Evolutionary conservation across 805 yeast genomes (phyloP), one percentile per base, ranked within the genome.

Genomic region (Yarrowia alimentaria): DNA sequence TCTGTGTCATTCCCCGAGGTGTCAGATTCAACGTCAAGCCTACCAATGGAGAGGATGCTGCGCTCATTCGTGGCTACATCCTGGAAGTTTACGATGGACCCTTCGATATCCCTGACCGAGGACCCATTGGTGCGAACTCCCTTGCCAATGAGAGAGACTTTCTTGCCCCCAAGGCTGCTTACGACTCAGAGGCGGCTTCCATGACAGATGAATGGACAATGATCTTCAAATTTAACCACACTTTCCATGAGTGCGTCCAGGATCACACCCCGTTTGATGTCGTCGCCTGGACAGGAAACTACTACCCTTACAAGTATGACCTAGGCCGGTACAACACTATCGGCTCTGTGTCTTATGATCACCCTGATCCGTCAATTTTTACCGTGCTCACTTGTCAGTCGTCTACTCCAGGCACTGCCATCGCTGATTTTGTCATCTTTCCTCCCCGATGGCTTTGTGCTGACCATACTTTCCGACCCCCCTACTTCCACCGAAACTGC

Each of bases 361-460:
- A 61, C 40, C 61, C 61, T 9, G 64, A 61, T 34, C 64, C 64
- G 8, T 58, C 62, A 22, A 61, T 61, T 31, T 61, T 57, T 53
- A 60, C 63, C 11, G 61, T 57, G 7, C 53, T 57, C 6, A 57
- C 60, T 1, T 56, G 53, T 9, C 60, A 56, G 37, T 51, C 56
- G n/a, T 53, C 31, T 22, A 53, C 51, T 18, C 55, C 60, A 4
- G 62, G 60, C 13, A 58, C 64, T 19, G 58, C 64, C 4, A 55
- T 61, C 42, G 63, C 62, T 6, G 64, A 61, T 48, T 61, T 61
- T 52, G 57, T 61, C 24, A 56, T 61, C 50, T 61, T 61, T 53
- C 57, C 64, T 13, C 64, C 64, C 1, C 34, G 64, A 19, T 61
- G 64, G 64, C 51, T 57, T 19, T 64, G 62, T n/a, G 60, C 59